Evolutionary conservation across 73 alveolate species (phyloP).

Genomic region (Tetrahymena thermophila): DNA sequence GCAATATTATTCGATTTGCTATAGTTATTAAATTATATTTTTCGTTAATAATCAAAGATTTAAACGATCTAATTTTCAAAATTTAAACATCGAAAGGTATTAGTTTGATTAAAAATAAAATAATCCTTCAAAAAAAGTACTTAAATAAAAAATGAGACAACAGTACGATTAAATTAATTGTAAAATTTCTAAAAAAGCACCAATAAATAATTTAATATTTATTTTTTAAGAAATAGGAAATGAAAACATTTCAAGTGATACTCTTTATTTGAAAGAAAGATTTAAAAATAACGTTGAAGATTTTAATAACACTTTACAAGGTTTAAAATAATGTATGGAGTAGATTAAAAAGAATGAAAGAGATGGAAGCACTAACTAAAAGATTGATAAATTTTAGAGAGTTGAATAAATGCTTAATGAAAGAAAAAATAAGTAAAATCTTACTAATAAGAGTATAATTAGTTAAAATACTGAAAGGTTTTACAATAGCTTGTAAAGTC

Average conservation of each 20-base stretch:
- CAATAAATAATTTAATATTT: no score
- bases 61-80: neutral
- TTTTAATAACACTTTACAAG: neutral
- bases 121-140: neutral
- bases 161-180: neutral
- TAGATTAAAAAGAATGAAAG: neutral
- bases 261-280: neutral
- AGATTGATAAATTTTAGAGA: neutral
- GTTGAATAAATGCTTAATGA: neutral
- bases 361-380: neutral
- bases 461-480: neutral
- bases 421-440: neutral
- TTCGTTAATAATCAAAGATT: neutral
- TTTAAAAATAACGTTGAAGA: neutral
- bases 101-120: neutral
- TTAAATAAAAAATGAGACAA: neutral
- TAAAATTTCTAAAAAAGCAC: neutral
- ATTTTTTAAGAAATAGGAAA: neutral
- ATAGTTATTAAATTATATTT: neutral
- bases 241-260: neutral
- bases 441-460: neutral
- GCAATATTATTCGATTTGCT: no score
- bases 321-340: neutral
- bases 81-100: neutral
- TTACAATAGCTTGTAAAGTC: neutral